phyloP scores from a whole-genome alignment of 257 asterid species.

The Craterostigma plantagineum region DNA sequence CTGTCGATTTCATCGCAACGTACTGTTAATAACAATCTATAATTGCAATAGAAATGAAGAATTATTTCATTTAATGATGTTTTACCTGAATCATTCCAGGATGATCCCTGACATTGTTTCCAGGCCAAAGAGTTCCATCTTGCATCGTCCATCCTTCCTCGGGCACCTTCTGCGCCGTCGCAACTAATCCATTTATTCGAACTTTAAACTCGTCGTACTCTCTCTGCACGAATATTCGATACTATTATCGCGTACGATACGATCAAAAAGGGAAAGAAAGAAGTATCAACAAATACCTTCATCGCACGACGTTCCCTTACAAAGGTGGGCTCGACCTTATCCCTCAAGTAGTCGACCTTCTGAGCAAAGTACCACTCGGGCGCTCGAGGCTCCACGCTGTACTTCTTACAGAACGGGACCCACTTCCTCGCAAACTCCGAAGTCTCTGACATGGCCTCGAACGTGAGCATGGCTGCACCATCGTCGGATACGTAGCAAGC shows the following conservation, averaged over 20 bases:
- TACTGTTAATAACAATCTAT: neutral
- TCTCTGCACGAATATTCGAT: slow-evolving; percentile 39
- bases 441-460: slow-evolving; percentile 85
- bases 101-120: slow-evolving; percentile 91
- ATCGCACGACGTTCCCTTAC: slow-evolving; percentile 91
- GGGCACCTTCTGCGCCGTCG: slow-evolving; percentile 85
- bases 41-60: neutral
- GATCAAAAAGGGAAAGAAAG: neutral
- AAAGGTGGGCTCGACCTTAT: slow-evolving; percentile 58
- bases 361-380: slow-evolving; percentile 84
- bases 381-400: slow-evolving; percentile 69
- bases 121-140: slow-evolving; percentile 98
- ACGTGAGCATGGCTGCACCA: slow-evolving; percentile 88
- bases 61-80: too few relatives aligned
- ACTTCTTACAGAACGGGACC: slow-evolving; percentile 90
- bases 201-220: slow-evolving; percentile 87
- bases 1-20: slow-evolving; percentile 11
- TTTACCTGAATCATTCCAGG: slow-evolving; percentile 95
- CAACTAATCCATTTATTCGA: slow-evolving; percentile 69
- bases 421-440: slow-evolving; percentile 77
- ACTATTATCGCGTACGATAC: neutral
- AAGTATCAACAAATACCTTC: slow-evolving; percentile 23
- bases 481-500: slow-evolving; percentile 89
- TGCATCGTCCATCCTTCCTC: slow-evolving; percentile 99
- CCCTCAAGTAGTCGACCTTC: slow-evolving; percentile 67